Evolutionary conservation across 73 alveolate genomes (phyloP).

Genomic region (Paramecium caudatum): DNA sequence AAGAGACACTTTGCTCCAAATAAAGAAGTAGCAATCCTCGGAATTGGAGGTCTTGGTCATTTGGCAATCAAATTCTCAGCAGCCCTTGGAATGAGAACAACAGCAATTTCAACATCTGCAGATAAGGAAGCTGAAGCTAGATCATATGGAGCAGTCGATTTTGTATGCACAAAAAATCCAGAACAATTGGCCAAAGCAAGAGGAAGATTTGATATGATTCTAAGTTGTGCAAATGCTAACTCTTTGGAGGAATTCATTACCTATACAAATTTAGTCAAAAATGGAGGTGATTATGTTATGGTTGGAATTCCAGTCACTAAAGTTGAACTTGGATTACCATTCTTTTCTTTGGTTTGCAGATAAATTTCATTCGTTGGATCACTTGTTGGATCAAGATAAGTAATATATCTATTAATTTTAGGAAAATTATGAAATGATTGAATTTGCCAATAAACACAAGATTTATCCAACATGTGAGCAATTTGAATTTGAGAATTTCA

Average conservation of each 20-base stretch:
- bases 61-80: slow-evolving; percentile 84
- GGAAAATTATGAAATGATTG: slow-evolving; percentile 75
- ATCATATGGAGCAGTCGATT: slow-evolving; percentile 86
- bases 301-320: slow-evolving; percentile 82
- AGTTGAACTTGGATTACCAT: slow-evolving; percentile 67
- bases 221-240: slow-evolving; percentile 75
- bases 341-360: slow-evolving; percentile 74
- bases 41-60: slow-evolving; percentile 92
- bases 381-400: slow-evolving; percentile 79
- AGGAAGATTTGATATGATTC: slow-evolving; percentile 78
- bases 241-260: slow-evolving; percentile 50
- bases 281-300: slow-evolving; percentile 77
- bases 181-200: slow-evolving; percentile 74
- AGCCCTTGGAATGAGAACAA: slow-evolving; percentile 78
- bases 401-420: not conserved
- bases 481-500: slow-evolving; percentile 63
- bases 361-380: slow-evolving; percentile 76
- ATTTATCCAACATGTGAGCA: slow-evolving; percentile 72
- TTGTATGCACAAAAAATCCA: slow-evolving; percentile 73
- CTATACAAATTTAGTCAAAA: slow-evolving; percentile 43
- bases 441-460: slow-evolving; percentile 66
- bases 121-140: slow-evolving; percentile 79
- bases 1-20: slow-evolving; percentile 80
- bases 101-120: slow-evolving; percentile 83
- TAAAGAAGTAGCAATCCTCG: slow-evolving; percentile 82